phyloP scores from a whole-genome alignment of 2,329 filamentous ascomycete species.

The Fusarium hainanense region DNA sequence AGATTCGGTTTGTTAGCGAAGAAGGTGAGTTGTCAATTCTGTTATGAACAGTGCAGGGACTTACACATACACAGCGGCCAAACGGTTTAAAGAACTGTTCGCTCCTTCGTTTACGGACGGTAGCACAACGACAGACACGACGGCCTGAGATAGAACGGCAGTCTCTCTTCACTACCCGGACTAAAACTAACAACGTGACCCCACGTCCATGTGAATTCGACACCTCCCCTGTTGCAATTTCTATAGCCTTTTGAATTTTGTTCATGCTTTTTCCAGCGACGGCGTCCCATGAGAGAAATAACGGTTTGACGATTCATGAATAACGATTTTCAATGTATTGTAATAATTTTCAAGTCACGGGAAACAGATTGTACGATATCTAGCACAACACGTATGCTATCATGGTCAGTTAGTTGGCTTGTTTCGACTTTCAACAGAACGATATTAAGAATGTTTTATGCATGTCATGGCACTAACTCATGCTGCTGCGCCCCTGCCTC shows the following conservation, averaged over 20 bases:
- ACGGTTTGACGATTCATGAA: conserved; percentile 43
- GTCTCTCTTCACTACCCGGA: background rate
- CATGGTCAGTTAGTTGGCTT: conserved; percentile 23
- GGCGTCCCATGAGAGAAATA: conserved; percentile 26
- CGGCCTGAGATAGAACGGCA: conserved; percentile 7
- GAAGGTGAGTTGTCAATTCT: conserved; percentile 48
- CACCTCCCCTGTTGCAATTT: conserved; percentile 10
- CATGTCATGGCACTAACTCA: conserved; percentile 27
- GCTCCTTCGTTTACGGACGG: conserved; percentile 36
- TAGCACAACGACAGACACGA: conserved; percentile 30
- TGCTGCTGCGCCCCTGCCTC: conserved; percentile 13
- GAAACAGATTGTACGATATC: conserved; percentile 44
- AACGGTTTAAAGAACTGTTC: conserved; percentile 58
- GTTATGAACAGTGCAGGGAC: background rate
- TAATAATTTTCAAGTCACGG: conserved; percentile 23
- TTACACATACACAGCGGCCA: conserved; percentile 38
- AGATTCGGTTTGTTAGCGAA: conserved; percentile 61
- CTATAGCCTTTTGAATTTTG: conserved; percentile 29
- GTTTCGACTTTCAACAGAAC: conserved; percentile 15
- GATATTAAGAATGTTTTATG: conserved; percentile 27
- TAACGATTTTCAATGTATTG: conserved; percentile 38
- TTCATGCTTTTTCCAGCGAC: conserved; percentile 34
- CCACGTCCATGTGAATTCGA: background rate
- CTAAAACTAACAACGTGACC: conserved; percentile 6
- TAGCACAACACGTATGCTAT: conserved; percentile 17